Evolutionary conservation across 805 yeast species (phyloP).

Genomic region (Barnettozyma californica): DNA sequence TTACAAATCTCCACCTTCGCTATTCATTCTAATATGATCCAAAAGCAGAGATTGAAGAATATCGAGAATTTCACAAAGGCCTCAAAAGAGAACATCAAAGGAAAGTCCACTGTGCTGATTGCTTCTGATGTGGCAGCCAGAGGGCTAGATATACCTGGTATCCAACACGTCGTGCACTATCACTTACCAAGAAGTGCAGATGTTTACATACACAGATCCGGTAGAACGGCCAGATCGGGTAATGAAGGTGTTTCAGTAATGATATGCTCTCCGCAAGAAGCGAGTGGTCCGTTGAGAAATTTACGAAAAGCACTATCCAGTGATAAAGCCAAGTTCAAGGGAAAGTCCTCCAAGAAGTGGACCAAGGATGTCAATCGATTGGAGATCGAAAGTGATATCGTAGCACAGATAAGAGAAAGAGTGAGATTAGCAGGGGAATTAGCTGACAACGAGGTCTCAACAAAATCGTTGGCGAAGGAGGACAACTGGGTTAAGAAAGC

Average conservation of each 20-base stretch:
- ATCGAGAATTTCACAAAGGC: slow-evolving; percentile 72
- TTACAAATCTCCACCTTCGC: slow-evolving; percentile 66
- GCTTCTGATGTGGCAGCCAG: slow-evolving; percentile 99
- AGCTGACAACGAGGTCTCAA: slow-evolving; percentile 64
- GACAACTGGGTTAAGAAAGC: slow-evolving; percentile 82
- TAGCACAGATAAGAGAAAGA: slow-evolving; percentile 66
- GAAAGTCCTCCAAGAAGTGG: slow-evolving; percentile 36
- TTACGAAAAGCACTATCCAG: slow-evolving; percentile 53
- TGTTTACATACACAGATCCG: slow-evolving; percentile 90
- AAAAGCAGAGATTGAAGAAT: slow-evolving; percentile 83
- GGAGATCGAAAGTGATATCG: slow-evolving; percentile 71
- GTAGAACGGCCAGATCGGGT: slow-evolving; percentile 98
- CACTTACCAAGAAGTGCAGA: slow-evolving; percentile 95
- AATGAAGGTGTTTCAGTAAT: slow-evolving; percentile 90
- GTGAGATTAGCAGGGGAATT: slow-evolving; percentile 63
- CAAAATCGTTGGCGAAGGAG: slow-evolving; percentile 59
- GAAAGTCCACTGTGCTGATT: slow-evolving; percentile 60
- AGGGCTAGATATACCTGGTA: slow-evolving; percentile 88
- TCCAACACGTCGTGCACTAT: slow-evolving; percentile 92
- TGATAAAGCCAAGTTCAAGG: slow-evolving; percentile 24
- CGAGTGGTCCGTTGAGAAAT: slow-evolving; percentile 79
- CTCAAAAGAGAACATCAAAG: slow-evolving; percentile 31
- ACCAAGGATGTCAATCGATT: slow-evolving; percentile 58
- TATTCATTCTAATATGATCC: slow-evolving; percentile 91
- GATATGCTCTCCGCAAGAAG: slow-evolving; percentile 91